Evolutionary conservation across 2,329 filamentous ascomycete genomes (phyloP), one percentile per base, ranked within the genome.

Genomic region (Chlorencoelia australis): DNA sequence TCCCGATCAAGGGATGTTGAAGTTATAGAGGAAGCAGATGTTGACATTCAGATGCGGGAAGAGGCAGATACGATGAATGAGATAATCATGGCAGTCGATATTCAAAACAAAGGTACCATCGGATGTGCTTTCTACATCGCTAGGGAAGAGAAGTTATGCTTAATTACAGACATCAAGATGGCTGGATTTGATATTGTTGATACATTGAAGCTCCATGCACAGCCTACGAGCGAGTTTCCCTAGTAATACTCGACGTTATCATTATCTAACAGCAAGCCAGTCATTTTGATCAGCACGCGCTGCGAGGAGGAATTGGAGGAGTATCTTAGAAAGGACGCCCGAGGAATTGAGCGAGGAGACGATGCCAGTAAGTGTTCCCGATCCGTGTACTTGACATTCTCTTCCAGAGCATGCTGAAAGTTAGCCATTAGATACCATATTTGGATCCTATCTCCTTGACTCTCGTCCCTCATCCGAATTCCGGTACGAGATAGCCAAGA

Each of bases 111-210:
- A 19, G 76, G 73, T 1, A 77, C 71, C 0, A 67, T 94, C 13
- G 89, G 89, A 1, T 95, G 87, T 56, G 80, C 84, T 30, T 94
- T 89, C 54, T 94, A 89, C 54, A 65, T 79, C 30, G 76, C 79
- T 5, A 62, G 69, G 17, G 75, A 86, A 25, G 78, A 83, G 50
- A 75, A 68, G 22, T 59, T 95, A 3, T 80, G 73, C 40, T 67
- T 94, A 28, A 77, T 93, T 54, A 78, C 89, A 53, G 88, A 95
- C 47, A 68, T 84, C 7, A 67, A 73, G 11, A 66, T 75, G 46
- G 80, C 78, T 4, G 77, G 75, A n/a, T 56, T 74, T n/a, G 77
- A 84, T 22, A 63, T 79, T 9, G 63, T 82, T n/a, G 75, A 83
- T 42, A 75, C 69, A 4, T 59, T 79, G 14, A 54, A 78, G 27